Evolutionary conservation across 176 grass and related monocot species (phyloP).

Genomic region (Poa annua): DNA sequence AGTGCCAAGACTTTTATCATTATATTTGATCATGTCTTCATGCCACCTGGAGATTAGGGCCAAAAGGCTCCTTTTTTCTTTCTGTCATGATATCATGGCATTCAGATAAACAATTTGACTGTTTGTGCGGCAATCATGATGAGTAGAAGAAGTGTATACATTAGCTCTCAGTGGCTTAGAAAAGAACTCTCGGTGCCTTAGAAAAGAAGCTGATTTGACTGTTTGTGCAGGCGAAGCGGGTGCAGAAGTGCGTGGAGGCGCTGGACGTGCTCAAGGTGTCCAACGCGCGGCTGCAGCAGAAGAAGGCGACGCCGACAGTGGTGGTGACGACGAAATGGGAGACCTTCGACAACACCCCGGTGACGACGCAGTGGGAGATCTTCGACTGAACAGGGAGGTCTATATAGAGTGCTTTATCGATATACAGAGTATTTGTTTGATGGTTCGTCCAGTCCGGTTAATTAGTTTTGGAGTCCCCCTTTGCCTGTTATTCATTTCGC

Average conservation of each 20-base stretch:
- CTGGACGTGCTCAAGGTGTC: conserved; percentile 81
- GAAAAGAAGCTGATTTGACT: background rate
- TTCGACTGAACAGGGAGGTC: conserved; percentile 63
- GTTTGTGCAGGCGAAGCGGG: conserved; percentile 77
- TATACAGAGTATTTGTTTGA: conserved; percentile 21
- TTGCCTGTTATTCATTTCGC: conserved; percentile 36
- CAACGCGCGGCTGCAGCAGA: conserved; percentile 59
- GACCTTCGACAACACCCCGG: conserved; percentile 67
- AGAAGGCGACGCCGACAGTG: background rate
- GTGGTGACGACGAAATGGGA: conserved; percentile 89
- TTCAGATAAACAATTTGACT: background rate
- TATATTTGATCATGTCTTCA: background rate
- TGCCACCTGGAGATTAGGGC: conserved; percentile 20
- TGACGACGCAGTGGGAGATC: conserved; percentile 75
- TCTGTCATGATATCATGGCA: conserved; percentile 9
- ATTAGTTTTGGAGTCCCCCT: conserved; percentile 40
- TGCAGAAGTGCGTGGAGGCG: conserved; percentile 96
- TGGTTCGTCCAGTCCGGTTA: background rate
- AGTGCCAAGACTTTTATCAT: conserved; percentile 2
- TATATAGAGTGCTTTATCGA: background rate
- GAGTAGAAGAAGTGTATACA: background rate
- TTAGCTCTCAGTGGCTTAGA: too few relatives aligned
- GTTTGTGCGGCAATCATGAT: background rate
- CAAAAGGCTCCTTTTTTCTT: background rate
- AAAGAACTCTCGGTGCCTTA: background rate